Evolutionary conservation across 1,284 basidiomycete species (phyloP).

Genomic region (Cryptococcus neoformans): DNA sequence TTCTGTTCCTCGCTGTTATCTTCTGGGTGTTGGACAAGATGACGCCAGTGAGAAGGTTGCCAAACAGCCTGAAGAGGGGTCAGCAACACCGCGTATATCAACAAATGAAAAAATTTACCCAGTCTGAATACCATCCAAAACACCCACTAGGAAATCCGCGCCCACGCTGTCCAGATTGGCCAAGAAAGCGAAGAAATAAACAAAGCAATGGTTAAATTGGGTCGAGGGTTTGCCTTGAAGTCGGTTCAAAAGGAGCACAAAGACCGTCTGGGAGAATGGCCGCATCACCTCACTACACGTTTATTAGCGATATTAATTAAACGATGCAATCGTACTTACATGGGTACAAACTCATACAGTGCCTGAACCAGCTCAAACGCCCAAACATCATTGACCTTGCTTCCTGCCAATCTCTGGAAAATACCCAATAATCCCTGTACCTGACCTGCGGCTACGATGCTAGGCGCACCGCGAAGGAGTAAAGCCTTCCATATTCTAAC

Average conservation of each 20-base stretch:
- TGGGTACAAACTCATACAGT: slow-evolving; percentile 67
- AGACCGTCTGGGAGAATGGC: slow-evolving; percentile 70
- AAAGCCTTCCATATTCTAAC: slow-evolving; percentile 86
- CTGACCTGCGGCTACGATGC: slow-evolving; percentile 73
- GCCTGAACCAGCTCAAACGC: slow-evolving; percentile 87
- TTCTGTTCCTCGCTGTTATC: slow-evolving; percentile 75
- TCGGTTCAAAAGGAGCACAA: slow-evolving; percentile 77
- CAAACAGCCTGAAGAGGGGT: slow-evolving; percentile 64
- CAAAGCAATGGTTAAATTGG: slow-evolving; percentile 79
- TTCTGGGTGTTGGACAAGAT: slow-evolving; percentile 78
- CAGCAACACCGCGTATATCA: neutral
- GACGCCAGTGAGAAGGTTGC: slow-evolving; percentile 74
- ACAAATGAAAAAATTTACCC: slow-evolving; percentile 56
- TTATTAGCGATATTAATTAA: neutral
- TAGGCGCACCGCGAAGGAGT: slow-evolving; percentile 64
- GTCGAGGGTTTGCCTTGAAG: slow-evolving; percentile 89
- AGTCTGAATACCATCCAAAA: slow-evolving; percentile 80
- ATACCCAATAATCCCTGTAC: slow-evolving; percentile 80
- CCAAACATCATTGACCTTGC: slow-evolving; percentile 83
- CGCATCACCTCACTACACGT: slow-evolving; percentile 60
- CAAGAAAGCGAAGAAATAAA: slow-evolving; percentile 71
- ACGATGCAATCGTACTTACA: slow-evolving; percentile 56
- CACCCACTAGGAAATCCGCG: slow-evolving; percentile 72
- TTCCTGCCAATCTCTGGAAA: slow-evolving; percentile 85
- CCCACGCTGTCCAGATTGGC: slow-evolving; percentile 73